Percentiles rank a stretch among this genome's conserved stretches.
Conservation (phyloP, 805 yeast genomes). For the Metschnikowia orientalis region DNA sequence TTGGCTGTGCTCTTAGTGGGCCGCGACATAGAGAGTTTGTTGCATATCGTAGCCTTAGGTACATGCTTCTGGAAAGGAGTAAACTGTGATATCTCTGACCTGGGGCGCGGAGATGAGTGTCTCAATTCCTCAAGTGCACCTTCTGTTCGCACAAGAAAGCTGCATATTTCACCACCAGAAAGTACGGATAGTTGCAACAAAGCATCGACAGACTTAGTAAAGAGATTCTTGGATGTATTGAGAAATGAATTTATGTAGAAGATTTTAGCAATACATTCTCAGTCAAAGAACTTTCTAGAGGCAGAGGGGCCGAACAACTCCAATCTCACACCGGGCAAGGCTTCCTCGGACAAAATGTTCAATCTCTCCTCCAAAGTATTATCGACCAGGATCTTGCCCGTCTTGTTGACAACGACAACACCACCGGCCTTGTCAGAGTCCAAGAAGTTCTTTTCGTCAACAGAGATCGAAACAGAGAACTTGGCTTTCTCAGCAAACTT, state of each 20-base stretch:
- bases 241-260: conserved; percentile 6
- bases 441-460: conserved; percentile 57
- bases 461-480: conserved; percentile 47
- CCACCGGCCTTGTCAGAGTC: conserved; percentile 79
- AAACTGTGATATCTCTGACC: too few species aligned
- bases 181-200: too few species aligned
- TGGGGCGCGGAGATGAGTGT: too few species aligned
- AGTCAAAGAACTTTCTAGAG: conserved; percentile 88
- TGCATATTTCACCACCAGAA: too few species aligned
- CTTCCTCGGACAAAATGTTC: conserved; percentile 71
- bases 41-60: too few species aligned
- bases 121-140: too few species aligned
- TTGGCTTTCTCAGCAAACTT: conserved; percentile 62
- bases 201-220: too few species aligned
- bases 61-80: too few species aligned
- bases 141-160: too few species aligned
- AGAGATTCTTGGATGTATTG: conserved; percentile 1
- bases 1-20: too few species aligned
- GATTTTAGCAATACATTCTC: conserved; percentile 14
- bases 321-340: conserved; percentile 88
- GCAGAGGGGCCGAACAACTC: conserved; percentile 83
- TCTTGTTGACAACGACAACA: conserved; percentile 60
- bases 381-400: conserved; percentile 82
- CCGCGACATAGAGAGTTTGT: too few species aligned
- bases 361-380: conserved; percentile 95